A percentile compares a stretch with the other conserved stretches of the same genome.
Evolutionary conservation across 768 basidiomycete genomes (phyloP).

Genomic region (Mycena albidolilacea): DNA sequence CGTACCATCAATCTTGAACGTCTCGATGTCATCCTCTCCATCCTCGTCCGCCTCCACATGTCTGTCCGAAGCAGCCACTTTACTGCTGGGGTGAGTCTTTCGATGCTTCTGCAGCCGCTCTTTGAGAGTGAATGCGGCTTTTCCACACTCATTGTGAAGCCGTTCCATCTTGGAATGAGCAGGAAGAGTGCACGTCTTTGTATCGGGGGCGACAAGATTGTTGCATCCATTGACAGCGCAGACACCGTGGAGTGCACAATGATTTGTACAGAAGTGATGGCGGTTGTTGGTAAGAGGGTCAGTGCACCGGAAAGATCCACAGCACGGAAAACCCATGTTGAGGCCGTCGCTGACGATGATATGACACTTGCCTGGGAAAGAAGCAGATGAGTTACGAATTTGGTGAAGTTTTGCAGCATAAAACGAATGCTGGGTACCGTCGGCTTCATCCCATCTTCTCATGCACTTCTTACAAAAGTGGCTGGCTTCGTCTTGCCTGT

Average conservation of each 20-base stretch:
- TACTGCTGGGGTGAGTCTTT: neutral
- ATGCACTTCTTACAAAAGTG: constrained; percentile 24
- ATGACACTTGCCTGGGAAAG: constrained; percentile 24
- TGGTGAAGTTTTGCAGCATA: too few relatives aligned
- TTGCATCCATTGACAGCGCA: constrained; percentile 10
- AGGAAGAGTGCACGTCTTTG: constrained; percentile 9
- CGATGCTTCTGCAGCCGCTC: constrained; percentile 26
- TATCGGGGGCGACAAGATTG: neutral
- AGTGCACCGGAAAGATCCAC: constrained; percentile 26
- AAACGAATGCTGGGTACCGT: neutral
- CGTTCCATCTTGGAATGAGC: constrained; percentile 10
- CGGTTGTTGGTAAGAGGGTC: constrained; percentile 32
- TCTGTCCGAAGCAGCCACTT: neutral
- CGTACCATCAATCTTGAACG: neutral
- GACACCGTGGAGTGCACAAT: constrained; percentile 5
- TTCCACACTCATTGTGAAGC: constrained; percentile 15
- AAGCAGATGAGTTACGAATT: neutral
- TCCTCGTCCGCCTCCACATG: neutral
- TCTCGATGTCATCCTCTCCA: constrained; percentile 14
- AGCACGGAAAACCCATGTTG: constrained; percentile 32
- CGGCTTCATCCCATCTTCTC: neutral
- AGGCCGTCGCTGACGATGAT: constrained; percentile 37
- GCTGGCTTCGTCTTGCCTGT: constrained; percentile 3
- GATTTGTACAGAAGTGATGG: constrained; percentile 30
- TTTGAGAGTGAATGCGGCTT: constrained; percentile 14